Evolutionary conservation across 1,284 basidiomycete species (phyloP).

Genomic region (Leccinum insolens): DNA sequence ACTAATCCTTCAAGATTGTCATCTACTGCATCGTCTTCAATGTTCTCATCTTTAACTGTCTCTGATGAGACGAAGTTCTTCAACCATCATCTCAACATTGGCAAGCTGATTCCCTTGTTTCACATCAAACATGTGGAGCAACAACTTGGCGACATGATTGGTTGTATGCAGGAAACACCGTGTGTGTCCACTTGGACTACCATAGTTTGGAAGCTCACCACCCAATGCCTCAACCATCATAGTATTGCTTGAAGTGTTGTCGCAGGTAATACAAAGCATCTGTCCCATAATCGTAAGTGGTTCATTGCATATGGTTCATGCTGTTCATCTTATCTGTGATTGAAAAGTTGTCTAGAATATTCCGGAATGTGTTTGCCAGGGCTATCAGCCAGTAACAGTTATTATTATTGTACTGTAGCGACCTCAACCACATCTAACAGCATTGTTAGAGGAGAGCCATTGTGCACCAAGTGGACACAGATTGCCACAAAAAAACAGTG

Average conservation of each 20-base stretch:
- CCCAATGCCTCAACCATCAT: background rate
- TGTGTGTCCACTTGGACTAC: background rate
- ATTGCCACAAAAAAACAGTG: background rate
- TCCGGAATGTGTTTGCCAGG: background rate
- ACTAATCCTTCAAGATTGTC: background rate
- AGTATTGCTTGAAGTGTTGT: background rate
- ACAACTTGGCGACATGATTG: background rate
- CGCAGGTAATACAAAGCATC: background rate
- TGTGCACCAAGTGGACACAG: background rate
- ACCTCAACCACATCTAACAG: background rate
- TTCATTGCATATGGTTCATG: background rate
- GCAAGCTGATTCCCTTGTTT: background rate
- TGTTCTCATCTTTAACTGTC: background rate
- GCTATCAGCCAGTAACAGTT: background rate
- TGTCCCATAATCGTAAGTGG: background rate
- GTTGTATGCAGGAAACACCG: background rate
- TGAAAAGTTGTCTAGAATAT: background rate
- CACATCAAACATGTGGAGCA: background rate
- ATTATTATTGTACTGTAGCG: background rate
- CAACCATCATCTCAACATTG: background rate
- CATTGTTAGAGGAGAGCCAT: background rate
- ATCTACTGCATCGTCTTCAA: background rate
- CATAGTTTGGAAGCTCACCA: background rate
- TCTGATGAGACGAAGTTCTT: background rate
- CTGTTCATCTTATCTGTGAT: background rate